Evolutionary conservation across 768 basidiomycete species (phyloP), one percentile per base, ranked within the genome.

Genomic region (Boletus vermiculosoides): DNA sequence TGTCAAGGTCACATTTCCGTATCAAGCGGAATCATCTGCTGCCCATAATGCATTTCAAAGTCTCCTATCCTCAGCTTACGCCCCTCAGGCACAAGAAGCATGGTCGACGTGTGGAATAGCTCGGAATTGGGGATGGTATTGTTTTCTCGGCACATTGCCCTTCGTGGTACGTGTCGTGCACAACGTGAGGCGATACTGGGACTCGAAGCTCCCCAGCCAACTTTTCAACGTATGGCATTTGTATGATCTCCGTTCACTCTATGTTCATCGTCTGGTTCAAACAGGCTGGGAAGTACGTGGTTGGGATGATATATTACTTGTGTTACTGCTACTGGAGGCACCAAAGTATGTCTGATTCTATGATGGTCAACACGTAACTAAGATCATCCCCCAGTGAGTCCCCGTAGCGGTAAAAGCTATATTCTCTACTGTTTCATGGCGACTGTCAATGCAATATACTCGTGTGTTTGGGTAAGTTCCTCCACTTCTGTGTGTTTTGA

Each of bases 271-370:
- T 39, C 23, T 52, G 16, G 44, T 51, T 48, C 39, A 36, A 23
- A 47, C 60, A 95, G 94, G 94, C 83, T 10, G 94, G 93, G 3
- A 95, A 95, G 73, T 97, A 95, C 62, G 77, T 74, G 4, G 73
- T 77, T 50, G 88, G 88, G 1, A 84, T 96, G 9, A 42, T 87
- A 9, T 79, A 78, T 52, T 84, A 83, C 64, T 62, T 87, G 9
- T 80, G 83, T 56, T 97, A 92, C 70, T 91, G 78, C 58, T 68
- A 84, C 45, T 98, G 95, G 94, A 78, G 92, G 59, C 79, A 85
- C 55, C 70, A 82, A 63, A 84, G 90, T 79, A 56, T 30, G 63
- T 57, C 22, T 7, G 23, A 44, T 25, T 51, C 36, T 20, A 25
- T 7, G 13, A 30, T 50, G 34, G 11, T 45, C 34, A 30, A 46